Evolutionary conservation across 1,139 yeast species (phyloP).

Genomic region (Taphrina confusa): DNA sequence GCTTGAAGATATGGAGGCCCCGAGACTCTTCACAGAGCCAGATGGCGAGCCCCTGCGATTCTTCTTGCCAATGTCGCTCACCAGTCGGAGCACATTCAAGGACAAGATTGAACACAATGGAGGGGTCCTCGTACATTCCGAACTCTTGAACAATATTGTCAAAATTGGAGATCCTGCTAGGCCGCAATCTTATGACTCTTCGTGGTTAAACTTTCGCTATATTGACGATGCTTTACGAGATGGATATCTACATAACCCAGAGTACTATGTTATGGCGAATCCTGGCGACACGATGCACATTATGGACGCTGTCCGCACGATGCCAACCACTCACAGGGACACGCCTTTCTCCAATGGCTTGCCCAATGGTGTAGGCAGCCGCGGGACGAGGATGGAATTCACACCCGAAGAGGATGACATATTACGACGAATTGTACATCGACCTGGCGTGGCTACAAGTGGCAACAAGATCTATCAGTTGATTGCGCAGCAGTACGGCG

Average conservation of each 20-base stretch:
- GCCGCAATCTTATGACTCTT: constrained; percentile 14
- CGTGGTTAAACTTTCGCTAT: constrained; percentile 7
- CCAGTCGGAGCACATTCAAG: constrained; percentile 5
- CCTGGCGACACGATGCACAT: constrained; percentile 7
- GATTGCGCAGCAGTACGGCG: constrained; percentile 21
- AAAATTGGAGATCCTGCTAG: constrained; percentile 25
- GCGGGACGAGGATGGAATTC: constrained; percentile 21
- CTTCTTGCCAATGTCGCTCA: constrained; percentile 21
- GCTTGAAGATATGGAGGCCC: background rate
- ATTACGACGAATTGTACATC: constrained; percentile 28
- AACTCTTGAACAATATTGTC: constrained; percentile 4
- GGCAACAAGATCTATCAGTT: constrained; percentile 32
- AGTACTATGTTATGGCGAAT: constrained; percentile 17
- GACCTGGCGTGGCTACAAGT: constrained; percentile 25
- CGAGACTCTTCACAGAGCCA: constrained; percentile 12
- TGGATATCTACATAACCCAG: constrained; percentile 19
- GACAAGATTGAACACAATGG: constrained; percentile 26
- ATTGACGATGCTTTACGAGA: constrained; percentile 30
- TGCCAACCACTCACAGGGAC: background rate
- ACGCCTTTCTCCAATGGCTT: background rate
- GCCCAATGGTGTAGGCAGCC: constrained; percentile 27
- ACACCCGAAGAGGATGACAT: constrained; percentile 33
- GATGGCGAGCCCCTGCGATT: constrained; percentile 30
- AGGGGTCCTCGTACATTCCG: constrained; percentile 17
- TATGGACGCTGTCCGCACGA: background rate